phyloP scores from a whole-genome alignment of 768 basidiomycete species.

The Boletellus emodensis region DNA sequence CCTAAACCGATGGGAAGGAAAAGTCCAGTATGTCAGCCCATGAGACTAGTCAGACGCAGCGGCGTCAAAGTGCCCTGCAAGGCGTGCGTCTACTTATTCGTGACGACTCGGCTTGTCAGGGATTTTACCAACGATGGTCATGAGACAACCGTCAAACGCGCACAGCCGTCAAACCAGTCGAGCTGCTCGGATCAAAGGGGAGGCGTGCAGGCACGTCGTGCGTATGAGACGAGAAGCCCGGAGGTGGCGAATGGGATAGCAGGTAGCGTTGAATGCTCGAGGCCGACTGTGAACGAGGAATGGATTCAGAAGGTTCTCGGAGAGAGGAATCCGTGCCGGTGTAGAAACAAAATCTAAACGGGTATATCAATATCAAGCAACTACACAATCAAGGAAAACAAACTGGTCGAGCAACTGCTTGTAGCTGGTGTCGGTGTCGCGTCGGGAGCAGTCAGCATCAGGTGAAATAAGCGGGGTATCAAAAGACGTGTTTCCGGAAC shows the following conservation, averaged over 20 bases:
- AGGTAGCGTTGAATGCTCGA: constrained; percentile 55
- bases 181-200: constrained; percentile 21
- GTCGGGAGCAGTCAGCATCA: constrained; percentile 23
- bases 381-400: constrained; percentile 20
- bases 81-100: neutral
- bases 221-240: constrained; percentile 20
- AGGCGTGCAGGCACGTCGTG: constrained; percentile 25
- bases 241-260: constrained; percentile 32
- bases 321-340: constrained; percentile 50
- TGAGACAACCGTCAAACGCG: constrained; percentile 10
- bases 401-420: constrained; percentile 63
- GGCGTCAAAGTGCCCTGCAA: neutral
- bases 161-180: constrained; percentile 26
- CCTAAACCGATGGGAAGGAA: neutral
- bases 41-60: no score
- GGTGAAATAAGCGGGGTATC: constrained; percentile 42
- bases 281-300: constrained; percentile 45
- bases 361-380: constrained; percentile 1
- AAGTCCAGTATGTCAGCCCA: neutral
- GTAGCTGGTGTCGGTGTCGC: constrained; percentile 47
- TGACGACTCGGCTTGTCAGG: no score
- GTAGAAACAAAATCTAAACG: constrained; percentile 72
- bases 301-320: constrained; percentile 24
- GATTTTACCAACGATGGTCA: neutral
- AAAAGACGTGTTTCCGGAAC: constrained; percentile 45